phyloP scores from a whole-genome alignment of 352 stramenopile species.

The Pythium guiyangense region DNA sequence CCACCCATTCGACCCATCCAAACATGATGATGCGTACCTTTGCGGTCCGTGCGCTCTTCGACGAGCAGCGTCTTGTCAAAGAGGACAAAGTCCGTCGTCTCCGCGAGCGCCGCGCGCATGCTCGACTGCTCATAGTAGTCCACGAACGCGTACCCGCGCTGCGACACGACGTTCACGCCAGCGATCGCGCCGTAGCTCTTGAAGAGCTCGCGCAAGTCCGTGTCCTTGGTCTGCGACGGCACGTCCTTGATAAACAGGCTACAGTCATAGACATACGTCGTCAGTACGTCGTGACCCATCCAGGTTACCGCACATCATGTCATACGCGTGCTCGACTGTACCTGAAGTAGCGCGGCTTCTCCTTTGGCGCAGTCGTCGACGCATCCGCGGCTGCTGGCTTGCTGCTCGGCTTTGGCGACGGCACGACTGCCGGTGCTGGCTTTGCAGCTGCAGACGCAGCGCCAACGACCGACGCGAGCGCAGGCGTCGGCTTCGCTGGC shows the following conservation, averaged over 20 bases:
- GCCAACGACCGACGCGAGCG: conserved; percentile 12
- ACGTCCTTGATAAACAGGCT: conserved; percentile 83
- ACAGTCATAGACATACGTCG: not conserved
- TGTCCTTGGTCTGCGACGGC: conserved; percentile 64
- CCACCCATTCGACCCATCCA: not conserved
- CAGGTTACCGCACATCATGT: too few species aligned
- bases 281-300: not conserved
- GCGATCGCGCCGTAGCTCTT: conserved; percentile 72
- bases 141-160: conserved; percentile 78
- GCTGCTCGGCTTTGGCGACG: conserved; percentile 14
- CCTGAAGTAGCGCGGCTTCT: conserved; percentile 43
- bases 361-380: conserved; percentile 35
- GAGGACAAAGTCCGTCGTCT: conserved; percentile 64
- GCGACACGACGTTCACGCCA: conserved; percentile 48
- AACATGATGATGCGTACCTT: conserved; percentile 37
- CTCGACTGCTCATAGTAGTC: conserved; percentile 78
- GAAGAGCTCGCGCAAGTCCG: conserved; percentile 77
- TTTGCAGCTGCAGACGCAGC: conserved; percentile 23
- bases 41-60: conserved; percentile 68
- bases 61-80: conserved; percentile 75
- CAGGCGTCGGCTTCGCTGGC: conserved; percentile 7
- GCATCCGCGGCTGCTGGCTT: conserved; percentile 12
- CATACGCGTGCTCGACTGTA: not conserved
- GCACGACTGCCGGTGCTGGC: conserved; percentile 5
- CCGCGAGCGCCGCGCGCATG: conserved; percentile 66